phyloP scores from a whole-genome alignment of 2,329 filamentous ascomycete species.

The Lachnellula suecica region DNA sequence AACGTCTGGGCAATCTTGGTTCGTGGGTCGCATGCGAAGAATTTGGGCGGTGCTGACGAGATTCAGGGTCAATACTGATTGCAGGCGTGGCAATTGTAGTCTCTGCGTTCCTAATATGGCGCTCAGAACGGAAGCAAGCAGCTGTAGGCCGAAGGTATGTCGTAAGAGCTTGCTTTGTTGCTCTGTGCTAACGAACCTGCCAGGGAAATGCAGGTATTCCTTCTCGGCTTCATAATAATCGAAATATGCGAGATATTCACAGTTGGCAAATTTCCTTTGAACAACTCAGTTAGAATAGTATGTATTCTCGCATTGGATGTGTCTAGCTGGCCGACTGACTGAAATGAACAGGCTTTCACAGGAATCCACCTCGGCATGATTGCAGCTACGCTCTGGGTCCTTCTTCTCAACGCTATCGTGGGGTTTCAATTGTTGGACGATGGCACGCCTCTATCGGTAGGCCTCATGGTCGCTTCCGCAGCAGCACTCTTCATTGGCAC shows the following conservation, averaged over 20 bases:
- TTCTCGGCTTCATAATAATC: slow-evolving; percentile 81
- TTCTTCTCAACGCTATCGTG: slow-evolving; percentile 88
- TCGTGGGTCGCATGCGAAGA: slow-evolving; percentile 34
- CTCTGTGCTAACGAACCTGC: slow-evolving; percentile 24
- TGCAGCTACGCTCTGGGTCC: slow-evolving; percentile 82
- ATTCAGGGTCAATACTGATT: slow-evolving; percentile 79
- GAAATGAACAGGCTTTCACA: slow-evolving; percentile 67
- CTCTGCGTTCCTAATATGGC: slow-evolving; percentile 67
- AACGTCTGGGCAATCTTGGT: slow-evolving; percentile 81
- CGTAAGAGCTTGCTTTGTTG: not conserved
- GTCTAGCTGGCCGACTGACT: slow-evolving; percentile 8
- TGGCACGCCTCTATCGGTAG: slow-evolving; percentile 81
- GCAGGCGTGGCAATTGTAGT: slow-evolving; percentile 73
- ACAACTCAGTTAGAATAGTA: slow-evolving; percentile 69
- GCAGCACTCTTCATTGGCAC: slow-evolving; percentile 79
- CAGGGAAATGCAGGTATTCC: slow-evolving; percentile 96
- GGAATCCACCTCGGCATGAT: slow-evolving; percentile 90
- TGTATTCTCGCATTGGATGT: slow-evolving; percentile 34
- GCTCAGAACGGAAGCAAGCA: slow-evolving; percentile 86
- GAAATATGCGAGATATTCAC: slow-evolving; percentile 97
- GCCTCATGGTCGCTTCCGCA: slow-evolving; percentile 71
- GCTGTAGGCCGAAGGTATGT: slow-evolving; percentile 85
- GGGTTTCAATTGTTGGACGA: slow-evolving; percentile 94
- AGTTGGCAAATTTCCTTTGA: slow-evolving; percentile 82
- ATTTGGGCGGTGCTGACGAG: slow-evolving; percentile 29